These are phyloP conservation scores for Debaryomyces psychrophilus DNA, from an alignment of 1,139 yeast species.

Conservation along the genomic window DNA sequence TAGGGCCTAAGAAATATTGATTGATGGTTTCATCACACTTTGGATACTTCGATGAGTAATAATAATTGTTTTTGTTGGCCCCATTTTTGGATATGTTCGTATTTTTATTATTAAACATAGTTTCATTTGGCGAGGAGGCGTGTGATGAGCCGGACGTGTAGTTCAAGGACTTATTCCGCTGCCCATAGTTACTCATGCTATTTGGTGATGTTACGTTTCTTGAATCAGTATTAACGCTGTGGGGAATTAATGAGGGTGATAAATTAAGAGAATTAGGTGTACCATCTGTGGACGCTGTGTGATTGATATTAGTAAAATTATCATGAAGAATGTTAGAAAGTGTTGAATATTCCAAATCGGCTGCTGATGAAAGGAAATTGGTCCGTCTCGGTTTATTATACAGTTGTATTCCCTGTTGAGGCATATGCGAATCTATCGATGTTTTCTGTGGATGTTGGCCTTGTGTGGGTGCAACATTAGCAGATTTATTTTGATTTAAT, in stretches of 20 bases:
- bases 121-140: constrained; percentile 17
- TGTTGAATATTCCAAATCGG: constrained; percentile 77
- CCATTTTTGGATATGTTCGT: neutral
- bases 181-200: constrained; percentile 5
- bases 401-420: neutral
- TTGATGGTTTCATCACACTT: constrained; percentile 55
- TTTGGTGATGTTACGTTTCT: constrained; percentile 11
- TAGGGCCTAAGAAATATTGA: constrained; percentile 61
- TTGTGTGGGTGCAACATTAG: neutral
- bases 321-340: constrained; percentile 73
- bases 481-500: neutral
- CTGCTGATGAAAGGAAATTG: constrained; percentile 71
- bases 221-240: constrained; percentile 14
- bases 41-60: constrained; percentile 15
- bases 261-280: constrained; percentile 42
- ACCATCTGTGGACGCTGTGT: constrained; percentile 42
- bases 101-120: constrained; percentile 18
- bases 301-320: constrained; percentile 36
- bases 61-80: constrained; percentile 9
- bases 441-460: neutral
- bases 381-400: constrained; percentile 24
- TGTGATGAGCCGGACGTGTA: constrained; percentile 19
- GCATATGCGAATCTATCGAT: neutral
- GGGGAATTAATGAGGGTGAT: constrained; percentile 47
- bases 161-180: constrained; percentile 11